Evolutionary conservation across 306 rosid species (phyloP), one percentile per base, ranked within the genome.

Genomic region (Biancaea sappan): DNA sequence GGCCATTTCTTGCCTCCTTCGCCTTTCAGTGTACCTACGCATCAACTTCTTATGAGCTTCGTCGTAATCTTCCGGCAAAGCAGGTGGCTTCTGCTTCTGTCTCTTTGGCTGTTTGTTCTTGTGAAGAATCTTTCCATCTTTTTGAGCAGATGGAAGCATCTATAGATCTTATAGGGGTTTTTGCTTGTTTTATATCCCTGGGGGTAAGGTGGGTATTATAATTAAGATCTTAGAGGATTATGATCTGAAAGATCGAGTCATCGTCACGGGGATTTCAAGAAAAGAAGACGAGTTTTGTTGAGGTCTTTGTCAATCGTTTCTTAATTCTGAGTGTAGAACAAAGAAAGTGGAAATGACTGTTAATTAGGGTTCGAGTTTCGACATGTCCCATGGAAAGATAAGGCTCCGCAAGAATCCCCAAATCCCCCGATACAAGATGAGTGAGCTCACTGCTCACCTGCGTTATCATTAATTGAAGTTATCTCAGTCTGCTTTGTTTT

Each of bases 1-100:
- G 47, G 79, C 77, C 85, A 86, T 86, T 77, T 83, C 89, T 80
- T 86, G 81, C 75, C 89, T 80, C 52, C 87, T 86, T 61, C 51
- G 80, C 53, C 77, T 82, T 69, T 85, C 89, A 16, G 57, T 66
- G 13, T 86, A 79, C 66, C 84, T 78, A 44, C 80, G 85, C 73
- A 74, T 73, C 71, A 70, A 70, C 54, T 74, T 77, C 69, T 71
- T 77, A 35, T 69, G 54, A 41, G 13, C 56, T 48, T 50, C 18
- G 4, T 60, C 44, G 16, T 14, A 14, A 69, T 82, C 71, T 73
- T 78, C 46, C 29, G 37, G 68, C 1, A 16, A 54, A 10, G 28
- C 4, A 18, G 29, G 26, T 41, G 19, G 40, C 53, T 83, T 72
- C n/a, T 16, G 54, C 65, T 60, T 72, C 67, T 34, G 25, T 29